Evolutionary conservation across 257 asterid genomes (phyloP).

Genomic region (Nicotiana obtusifolia): DNA sequence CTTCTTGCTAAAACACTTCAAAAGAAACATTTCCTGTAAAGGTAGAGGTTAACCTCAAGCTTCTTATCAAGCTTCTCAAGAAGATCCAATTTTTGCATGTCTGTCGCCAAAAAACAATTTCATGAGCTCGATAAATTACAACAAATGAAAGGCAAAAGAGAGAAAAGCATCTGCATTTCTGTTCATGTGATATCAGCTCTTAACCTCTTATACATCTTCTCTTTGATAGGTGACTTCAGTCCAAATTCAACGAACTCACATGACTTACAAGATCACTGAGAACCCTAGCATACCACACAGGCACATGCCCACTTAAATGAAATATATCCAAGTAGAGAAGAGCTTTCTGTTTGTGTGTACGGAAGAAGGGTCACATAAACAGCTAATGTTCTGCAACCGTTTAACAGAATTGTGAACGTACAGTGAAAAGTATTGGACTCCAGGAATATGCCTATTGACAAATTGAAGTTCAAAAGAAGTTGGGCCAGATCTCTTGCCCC

Average conservation of each 20-base stretch:
- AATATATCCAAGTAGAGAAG: background rate
- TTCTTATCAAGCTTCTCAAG: conserved; percentile 54
- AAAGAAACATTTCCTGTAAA: background rate
- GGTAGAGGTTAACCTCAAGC: conserved; percentile 25
- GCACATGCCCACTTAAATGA: background rate
- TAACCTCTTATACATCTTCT: background rate
- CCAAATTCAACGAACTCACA: background rate
- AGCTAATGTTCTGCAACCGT: background rate
- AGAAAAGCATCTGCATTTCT: background rate
- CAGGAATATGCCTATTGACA: background rate
- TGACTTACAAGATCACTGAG: background rate
- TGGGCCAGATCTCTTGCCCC: background rate
- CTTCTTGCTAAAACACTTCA: background rate
- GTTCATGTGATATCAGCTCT: background rate
- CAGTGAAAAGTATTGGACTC: background rate
- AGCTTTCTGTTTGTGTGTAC: background rate
- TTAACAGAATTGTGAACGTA: background rate
- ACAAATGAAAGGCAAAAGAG: background rate
- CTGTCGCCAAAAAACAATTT: conserved; percentile 22
- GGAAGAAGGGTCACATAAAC: background rate
- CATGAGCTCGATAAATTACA: conserved; percentile 6
- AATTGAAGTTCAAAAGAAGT: background rate
- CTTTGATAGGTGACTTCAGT: background rate
- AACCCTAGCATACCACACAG: background rate
- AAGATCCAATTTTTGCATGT: conserved; percentile 33